Evolutionary conservation across 2,329 filamentous ascomycete species (phyloP), one percentile per base, ranked within the genome.

Genomic region (Cercospora zeina): DNA sequence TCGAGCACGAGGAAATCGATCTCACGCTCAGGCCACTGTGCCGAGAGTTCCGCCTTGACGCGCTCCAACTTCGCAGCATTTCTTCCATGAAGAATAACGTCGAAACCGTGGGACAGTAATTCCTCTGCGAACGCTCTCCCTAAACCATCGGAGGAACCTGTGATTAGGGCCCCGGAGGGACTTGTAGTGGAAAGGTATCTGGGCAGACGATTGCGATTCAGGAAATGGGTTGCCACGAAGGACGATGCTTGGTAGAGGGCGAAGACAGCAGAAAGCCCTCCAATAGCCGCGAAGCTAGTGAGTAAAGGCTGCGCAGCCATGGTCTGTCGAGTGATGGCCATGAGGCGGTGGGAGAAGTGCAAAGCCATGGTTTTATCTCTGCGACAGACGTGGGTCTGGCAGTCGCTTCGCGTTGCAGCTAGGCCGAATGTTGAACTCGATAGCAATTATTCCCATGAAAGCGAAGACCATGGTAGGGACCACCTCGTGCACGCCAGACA

Each of bases 31-130:
- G 82, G 81, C 60, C 77, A 78, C 14, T 72, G 65, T 1, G 62
- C n/a, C 1, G 71, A 63, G 5, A 85, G 75, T 27, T 75, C 71
- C 2, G 67, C 62, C 13, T 73, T 70, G 14, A 82, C 73, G 3
- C 62, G 61, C 1, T 75, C 68, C 4, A 85, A 75, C 67, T 84
- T 85, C 5, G 71, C 65, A 6, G 65, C 62, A 61, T 82, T 82
- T 19, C 81, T 78, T 16, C 83, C 82, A 66, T 85, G 83, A 19
- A 85, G 70, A 13, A 85, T 75, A 24, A 86, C 74, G 66, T 83
- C 81, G 77, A 85, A 84, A 42, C 82, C 81, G 14, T 72, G 73
- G 0, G 67, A 61, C 9, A 79, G 79, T 34, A 86, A 79, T 67
- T 82, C 79, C 54, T 78, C 69, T 2, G 78, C 77, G 59, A 85